Conservation (phyloP, 2,329 filamentous ascomycete species). For the Monosporascus sp. region DNA sequence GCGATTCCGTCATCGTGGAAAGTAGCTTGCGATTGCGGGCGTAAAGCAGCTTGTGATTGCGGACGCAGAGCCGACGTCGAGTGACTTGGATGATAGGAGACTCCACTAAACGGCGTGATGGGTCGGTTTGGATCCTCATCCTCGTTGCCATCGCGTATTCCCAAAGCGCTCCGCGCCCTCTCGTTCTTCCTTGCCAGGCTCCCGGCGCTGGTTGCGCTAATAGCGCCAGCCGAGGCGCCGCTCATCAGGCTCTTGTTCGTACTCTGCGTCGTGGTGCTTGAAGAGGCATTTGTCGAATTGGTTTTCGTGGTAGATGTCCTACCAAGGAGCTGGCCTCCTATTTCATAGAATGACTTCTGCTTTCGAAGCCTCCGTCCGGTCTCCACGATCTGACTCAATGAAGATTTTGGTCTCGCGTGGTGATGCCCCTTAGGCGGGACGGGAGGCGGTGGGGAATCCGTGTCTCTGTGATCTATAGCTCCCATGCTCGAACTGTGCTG, state of each 20-base stretch:
- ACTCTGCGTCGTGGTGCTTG: slow-evolving; percentile 63
- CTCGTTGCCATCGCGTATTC: slow-evolving; percentile 46
- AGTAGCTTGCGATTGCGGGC: slow-evolving; percentile 62
- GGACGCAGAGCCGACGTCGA: slow-evolving; percentile 53
- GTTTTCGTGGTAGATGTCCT: slow-evolving; percentile 88
- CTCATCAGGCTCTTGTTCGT: slow-evolving; percentile 91
- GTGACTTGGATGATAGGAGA: slow-evolving; percentile 90
- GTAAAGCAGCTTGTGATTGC: slow-evolving; percentile 55
- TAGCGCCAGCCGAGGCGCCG: slow-evolving; percentile 79
- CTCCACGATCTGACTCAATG: slow-evolving; percentile 9
- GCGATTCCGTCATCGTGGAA: slow-evolving; percentile 61
- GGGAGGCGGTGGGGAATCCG: slow-evolving; percentile 15
- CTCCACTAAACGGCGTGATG: slow-evolving; percentile 64
- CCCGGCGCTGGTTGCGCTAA: slow-evolving; percentile 92
- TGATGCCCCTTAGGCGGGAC: slow-evolving; percentile 44
- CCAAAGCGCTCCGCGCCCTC: slow-evolving; percentile 61
- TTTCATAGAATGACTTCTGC: slow-evolving; percentile 74
- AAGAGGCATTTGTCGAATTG: slow-evolving; percentile 72
- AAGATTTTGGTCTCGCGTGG: slow-evolving; percentile 27
- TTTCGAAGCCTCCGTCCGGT: slow-evolving; percentile 48
- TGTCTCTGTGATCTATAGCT: slow-evolving; percentile 15
- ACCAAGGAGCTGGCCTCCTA: slow-evolving; percentile 63
- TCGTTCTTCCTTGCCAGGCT: slow-evolving; percentile 76
- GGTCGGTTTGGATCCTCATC: slow-evolving; percentile 48
- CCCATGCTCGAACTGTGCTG: slow-evolving; percentile 46